Evolutionary conservation across 164 flowering plant genomes (phyloP), one percentile per base, ranked within the genome.

Genomic region (Tinospora cordifolia): DNA sequence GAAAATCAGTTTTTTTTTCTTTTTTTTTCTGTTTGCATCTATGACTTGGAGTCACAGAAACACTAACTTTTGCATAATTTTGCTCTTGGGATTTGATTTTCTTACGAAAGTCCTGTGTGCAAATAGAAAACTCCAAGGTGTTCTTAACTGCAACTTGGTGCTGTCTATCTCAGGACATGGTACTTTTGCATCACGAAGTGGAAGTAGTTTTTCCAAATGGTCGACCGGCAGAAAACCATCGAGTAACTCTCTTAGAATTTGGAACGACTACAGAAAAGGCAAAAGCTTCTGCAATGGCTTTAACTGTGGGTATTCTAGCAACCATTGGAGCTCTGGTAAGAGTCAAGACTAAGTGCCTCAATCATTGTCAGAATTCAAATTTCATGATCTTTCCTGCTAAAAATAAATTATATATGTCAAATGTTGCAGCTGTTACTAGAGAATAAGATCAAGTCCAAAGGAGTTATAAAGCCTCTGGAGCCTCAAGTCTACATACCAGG

Each of bases 401-500:
- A 22, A 15, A 19, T 19, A 34, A 63, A 24, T 65, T 66, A 62
- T 41, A 46, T 54, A 38, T 62, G 17, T 66, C 51, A 3, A 4
- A 38, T 72, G 49, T 72, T 74, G 77, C 92, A 92, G 98, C 94
- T 95, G 40, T 72, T 95, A 54, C 88, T 92, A 2, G 79, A 69
- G 74, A 82, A 90, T 74, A 92, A 85, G 80, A 82, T 95, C 71
- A 78, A 82, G 75, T 81, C 84, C 40, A 83, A 81, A 66, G 99
- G 99, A 8, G 88, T 95, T 27, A 49, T 95, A 49, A 80, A 97
- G 79, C 99, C 99, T 12, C 75, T 88, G 47, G 83, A 85, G 64
- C 92, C 94, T 25, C 96, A 91, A 82, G 92, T 95, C 24, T 95
- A 95, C 49, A 76, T 75, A 36, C 98, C 98, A 79, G 97, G 98